These are phyloP conservation scores for Pelargonium fulgidum DNA, from an alignment of 441 rosid species.

Conservation along the genomic window DNA sequence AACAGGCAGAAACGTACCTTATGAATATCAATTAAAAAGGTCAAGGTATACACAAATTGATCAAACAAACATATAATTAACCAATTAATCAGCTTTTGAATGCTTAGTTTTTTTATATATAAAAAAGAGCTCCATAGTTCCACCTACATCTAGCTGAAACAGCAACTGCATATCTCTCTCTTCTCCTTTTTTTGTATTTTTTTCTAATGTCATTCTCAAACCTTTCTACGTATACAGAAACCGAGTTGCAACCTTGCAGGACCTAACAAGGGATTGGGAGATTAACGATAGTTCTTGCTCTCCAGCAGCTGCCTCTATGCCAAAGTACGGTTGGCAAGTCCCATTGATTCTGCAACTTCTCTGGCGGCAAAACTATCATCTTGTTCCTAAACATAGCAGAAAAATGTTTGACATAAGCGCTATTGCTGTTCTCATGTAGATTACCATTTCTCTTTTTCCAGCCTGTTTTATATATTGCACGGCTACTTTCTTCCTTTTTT, in stretches of 20 bases:
- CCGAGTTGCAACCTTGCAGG: background rate
- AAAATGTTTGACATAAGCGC: background rate
- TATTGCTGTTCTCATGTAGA: background rate
- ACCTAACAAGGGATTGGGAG: background rate
- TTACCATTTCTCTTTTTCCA: background rate
- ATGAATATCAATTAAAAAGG: background rate
- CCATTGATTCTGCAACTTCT: slow-evolving; percentile 76
- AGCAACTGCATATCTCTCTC: too few species aligned
- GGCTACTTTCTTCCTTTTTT: too few species aligned
- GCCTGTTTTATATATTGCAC: background rate
- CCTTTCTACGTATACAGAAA: background rate
- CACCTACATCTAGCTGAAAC: too few species aligned
- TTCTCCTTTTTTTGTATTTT: background rate
- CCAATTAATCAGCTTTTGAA: too few species aligned
- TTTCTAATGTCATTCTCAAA: background rate
- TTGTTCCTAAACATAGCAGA: slow-evolving; percentile 54
- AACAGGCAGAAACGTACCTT: background rate
- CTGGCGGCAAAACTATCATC: slow-evolving; percentile 58
- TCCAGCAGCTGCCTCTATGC: slow-evolving; percentile 19
- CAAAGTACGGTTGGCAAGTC: slow-evolving; percentile 44
- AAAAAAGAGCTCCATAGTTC: too few species aligned
- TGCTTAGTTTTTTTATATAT: too few species aligned
- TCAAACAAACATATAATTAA: background rate
- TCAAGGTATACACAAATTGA: background rate
- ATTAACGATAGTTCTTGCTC: background rate